Evolutionary conservation across 768 basidiomycete species (phyloP), one percentile per base, ranked within the genome.

Genomic region (Mycena leptocephala): DNA sequence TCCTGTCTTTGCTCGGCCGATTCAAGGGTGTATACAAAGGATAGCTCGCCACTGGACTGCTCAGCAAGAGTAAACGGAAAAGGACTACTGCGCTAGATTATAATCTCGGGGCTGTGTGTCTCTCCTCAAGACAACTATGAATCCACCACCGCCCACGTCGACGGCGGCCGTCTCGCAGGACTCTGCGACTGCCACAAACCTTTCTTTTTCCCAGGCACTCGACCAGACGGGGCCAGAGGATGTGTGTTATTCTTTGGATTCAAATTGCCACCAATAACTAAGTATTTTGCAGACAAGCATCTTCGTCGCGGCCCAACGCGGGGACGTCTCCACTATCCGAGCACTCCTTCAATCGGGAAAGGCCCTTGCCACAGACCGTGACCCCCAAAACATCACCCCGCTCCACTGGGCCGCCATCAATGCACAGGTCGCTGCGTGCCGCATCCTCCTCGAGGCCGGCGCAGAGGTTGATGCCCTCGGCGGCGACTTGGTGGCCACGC

Each of bases 331-430:
- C 11, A 85, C 90, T 51, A 84, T 98, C 33, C 90, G 90, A 8
- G 84, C 91, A 63, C 90, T 97, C 71, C 87, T 97, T 48, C 91
- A 93, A 78, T 94, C 93, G 1, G 94, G 94, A 5, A 87, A 89
- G 74, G 94, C 94, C 24, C 88, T 85, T 8, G 94, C 93, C 24
- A 93, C 93, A 18, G 96, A 96, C 84, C 88, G 94, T 61, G 98
- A 99, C 85, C 89, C 91, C 33, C 95, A 98, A 83, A 97, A 97
- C 79, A 96, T 99, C 76, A 98, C 97, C 0, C 95, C 98, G 2
- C 91, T 99, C 2, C 98, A 99, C 82, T 99, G 98, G 98, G 97
- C 98, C 10, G 94, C 97, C 1, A 99, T 99, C 82, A 99, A 99
- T 80, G 97, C 97, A 4, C 97, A 99, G 81, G 88, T 98, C n/a